phyloP scores from a whole-genome alignment of 1,139 yeast genomes.

The Taphrina communis region DNA sequence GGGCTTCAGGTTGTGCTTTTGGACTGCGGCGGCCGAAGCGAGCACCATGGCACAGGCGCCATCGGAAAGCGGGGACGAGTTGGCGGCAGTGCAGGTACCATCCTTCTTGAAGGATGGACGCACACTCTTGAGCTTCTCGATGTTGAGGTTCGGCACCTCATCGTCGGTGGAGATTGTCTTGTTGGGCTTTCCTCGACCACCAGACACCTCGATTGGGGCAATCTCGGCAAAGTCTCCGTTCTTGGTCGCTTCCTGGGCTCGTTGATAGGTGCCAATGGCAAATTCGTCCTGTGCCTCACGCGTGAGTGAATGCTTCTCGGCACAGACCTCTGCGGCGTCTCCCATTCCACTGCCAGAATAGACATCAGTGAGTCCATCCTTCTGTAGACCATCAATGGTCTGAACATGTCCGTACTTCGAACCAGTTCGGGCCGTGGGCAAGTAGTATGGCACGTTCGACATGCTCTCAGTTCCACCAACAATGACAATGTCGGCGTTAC shows the following conservation, averaged over 20 bases:
- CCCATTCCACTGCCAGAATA: constrained; percentile 91
- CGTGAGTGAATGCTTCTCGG: constrained; percentile 66
- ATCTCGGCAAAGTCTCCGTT: constrained; percentile 86
- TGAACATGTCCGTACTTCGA: constrained; percentile 83
- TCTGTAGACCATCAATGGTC: constrained; percentile 83
- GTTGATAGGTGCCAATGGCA: constrained; percentile 83
- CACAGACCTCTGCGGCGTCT: constrained; percentile 94
- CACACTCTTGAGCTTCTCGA: constrained; percentile 73
- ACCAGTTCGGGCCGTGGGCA: constrained; percentile 84
- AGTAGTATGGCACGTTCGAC: constrained; percentile 93
- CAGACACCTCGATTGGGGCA: constrained; percentile 84
- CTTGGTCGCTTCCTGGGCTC: constrained; percentile 78
- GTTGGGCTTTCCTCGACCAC: constrained; percentile 92
- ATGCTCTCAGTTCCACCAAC: constrained; percentile 98
- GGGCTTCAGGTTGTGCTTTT: constrained; percentile 84
- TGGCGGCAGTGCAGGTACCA: constrained; percentile 95
- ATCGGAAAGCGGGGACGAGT: constrained; percentile 93
- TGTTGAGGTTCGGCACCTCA: constrained; percentile 73
- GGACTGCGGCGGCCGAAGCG: constrained; percentile 79
- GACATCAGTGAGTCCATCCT: constrained; percentile 91
- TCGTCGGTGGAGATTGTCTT: constrained; percentile 72
- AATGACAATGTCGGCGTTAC: constrained; percentile 87
- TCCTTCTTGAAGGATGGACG: constrained; percentile 90
- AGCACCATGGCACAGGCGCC: constrained; percentile 95
- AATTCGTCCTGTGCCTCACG: constrained; percentile 82